Percentiles rank a stretch among this genome's conserved stretches.
These are phyloP conservation scores for Pestalotiopsis fici DNA, from an alignment of 2,329 filamentous ascomycete genomes.

Conservation along the genomic window DNA sequence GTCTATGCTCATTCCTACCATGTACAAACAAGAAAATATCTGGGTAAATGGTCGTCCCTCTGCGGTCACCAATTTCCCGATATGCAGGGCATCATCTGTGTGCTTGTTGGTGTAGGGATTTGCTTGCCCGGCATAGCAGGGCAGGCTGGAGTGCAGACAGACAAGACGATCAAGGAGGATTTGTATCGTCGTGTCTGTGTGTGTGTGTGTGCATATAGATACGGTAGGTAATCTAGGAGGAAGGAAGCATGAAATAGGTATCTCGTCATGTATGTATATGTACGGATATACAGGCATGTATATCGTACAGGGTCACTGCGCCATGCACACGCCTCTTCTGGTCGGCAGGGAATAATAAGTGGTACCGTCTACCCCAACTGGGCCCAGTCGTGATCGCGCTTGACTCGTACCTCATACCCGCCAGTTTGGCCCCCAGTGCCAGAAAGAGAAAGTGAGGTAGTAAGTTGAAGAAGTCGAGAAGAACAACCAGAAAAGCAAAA, in stretches of 20 bases:
- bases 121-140: not conserved
- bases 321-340: not conserved
- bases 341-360: conserved; percentile 5
- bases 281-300: not conserved
- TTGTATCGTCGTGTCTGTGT: too few relatives aligned
- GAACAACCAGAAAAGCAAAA: too few relatives aligned
- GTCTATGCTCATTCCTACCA: conserved; percentile 23
- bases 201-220: conserved; percentile 3
- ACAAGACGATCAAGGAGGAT: not conserved
- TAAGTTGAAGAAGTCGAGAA: not conserved
- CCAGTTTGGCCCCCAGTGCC: conserved; percentile 20
- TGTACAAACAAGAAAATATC: too few relatives aligned
- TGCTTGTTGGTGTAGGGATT: conserved; percentile 9
- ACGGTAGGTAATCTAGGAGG: too few relatives aligned
- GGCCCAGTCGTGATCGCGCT: conserved; percentile 17
- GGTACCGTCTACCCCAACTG: conserved; percentile 27
- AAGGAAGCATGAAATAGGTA: too few relatives aligned
- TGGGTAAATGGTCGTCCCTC: conserved; percentile 24
- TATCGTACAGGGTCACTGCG: not conserved
- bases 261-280: too few relatives aligned
- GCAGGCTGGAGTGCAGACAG: not conserved
- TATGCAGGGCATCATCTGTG: conserved; percentile 28
- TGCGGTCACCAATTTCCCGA: conserved; percentile 25
- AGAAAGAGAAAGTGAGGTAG: not conserved
- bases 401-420: conserved; percentile 30